A percentile compares a stretch with the other conserved stretches of the same genome.
Evolutionary conservation across 148 eudicot species (phyloP).

Genomic region (Drosera capensis): DNA sequence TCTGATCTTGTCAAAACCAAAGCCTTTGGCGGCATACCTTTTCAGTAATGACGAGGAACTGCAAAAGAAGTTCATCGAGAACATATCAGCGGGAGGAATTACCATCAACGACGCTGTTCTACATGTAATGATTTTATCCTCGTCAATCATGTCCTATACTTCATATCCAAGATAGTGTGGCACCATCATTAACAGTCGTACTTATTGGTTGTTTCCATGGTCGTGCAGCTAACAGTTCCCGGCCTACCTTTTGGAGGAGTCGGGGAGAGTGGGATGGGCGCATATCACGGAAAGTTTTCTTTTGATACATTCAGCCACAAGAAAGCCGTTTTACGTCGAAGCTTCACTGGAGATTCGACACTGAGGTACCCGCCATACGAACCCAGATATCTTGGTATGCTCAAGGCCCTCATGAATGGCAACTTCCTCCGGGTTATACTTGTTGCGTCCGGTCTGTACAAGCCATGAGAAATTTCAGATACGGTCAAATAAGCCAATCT

Average conservation of each 20-base stretch:
- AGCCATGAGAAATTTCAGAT: too few species aligned
- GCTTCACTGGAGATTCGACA: conserved; percentile 39
- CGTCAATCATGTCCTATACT: neutral
- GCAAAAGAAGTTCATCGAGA: conserved; percentile 32
- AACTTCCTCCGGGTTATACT: conserved; percentile 11
- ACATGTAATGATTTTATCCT: conserved; percentile 23
- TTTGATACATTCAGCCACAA: conserved; percentile 74
- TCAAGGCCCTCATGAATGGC: conserved; percentile 37
- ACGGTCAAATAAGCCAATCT: too few species aligned
- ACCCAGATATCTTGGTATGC: conserved; percentile 18
- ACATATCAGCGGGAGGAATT: conserved; percentile 52
- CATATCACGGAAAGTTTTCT: conserved; percentile 71
- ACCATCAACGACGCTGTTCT: conserved; percentile 48
- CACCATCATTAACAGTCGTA: too few species aligned
- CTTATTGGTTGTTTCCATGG: too few species aligned
- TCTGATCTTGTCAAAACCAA: conserved; percentile 42
- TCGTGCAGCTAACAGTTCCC: conserved; percentile 13
- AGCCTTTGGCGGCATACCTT: conserved; percentile 66
- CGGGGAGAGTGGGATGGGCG: conserved; percentile 71
- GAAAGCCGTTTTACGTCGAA: conserved; percentile 46
- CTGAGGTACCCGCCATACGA: conserved; percentile 78
- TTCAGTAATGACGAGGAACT: conserved; percentile 42
- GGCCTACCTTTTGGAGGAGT: conserved; percentile 78
- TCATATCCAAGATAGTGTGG: too few species aligned
- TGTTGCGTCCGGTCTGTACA: conserved; percentile 9